Evolutionary conservation across 768 basidiomycete genomes (phyloP), one percentile per base, ranked within the genome.

Genomic region (Auriscalpium orientale): DNA sequence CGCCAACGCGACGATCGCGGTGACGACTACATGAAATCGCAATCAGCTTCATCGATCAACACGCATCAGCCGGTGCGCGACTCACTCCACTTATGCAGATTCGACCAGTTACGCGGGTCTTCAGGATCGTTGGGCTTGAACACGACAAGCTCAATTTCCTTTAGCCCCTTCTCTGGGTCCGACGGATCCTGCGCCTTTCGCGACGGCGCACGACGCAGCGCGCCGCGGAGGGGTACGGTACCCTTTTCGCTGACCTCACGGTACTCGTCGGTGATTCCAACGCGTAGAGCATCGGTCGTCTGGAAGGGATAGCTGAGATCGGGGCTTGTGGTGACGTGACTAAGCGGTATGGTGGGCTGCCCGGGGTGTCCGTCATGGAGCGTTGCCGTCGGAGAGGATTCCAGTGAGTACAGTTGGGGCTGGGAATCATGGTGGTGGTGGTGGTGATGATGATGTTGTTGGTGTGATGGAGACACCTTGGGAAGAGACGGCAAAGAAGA

Each of bases 81-180:
- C 66, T 54, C 63, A 68, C 69, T 70, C 73, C 68, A 70, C 49
- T 67, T 66, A 59, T 67, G 68, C 46, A 59, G 28, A 33, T 57
- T 53, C 21, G 68, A 65, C 67, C 67, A 72, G 44, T 72, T 74
- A 38, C 71, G 65, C 15, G 74, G 74, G 65, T 76, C 72, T 69
- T n/a, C n/a, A n/a, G n/a, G n/a, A n/a, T n/a, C n/a, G n/a, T n/a
- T n/a, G n/a, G n/a, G n/a, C n/a, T n/a, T n/a, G n/a, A n/a, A n/a
- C n/a, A n/a, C n/a, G n/a, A n/a, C n/a, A n/a, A n/a, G n/a, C n/a
- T n/a, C n/a, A n/a, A n/a, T n/a, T n/a, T n/a, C n/a, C n/a, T n/a
- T n/a, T n/a, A n/a, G n/a, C n/a, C n/a, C n/a, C n/a, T n/a, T n/a
- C n/a, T n/a, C n/a, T n/a, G n/a, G n/a, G n/a, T n/a, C n/a, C n/a